Evolutionary conservation across 1,139 yeast genomes (phyloP), one percentile per base, ranked within the genome.

Genomic region (Pichia sp.): DNA sequence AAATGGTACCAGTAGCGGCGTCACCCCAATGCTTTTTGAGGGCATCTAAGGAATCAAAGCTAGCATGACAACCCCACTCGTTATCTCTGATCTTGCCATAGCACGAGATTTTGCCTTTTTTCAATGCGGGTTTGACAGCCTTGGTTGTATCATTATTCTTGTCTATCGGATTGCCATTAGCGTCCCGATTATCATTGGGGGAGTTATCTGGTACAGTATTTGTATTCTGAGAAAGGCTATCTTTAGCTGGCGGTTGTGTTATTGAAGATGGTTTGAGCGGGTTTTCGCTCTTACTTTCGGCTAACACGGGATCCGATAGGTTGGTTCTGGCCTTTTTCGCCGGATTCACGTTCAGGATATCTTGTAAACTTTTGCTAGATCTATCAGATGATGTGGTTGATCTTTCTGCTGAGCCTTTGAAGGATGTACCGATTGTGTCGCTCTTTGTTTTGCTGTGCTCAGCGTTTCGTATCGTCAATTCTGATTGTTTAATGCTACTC

Each of bases 11-110:
- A 7, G 19, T n/a, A 36, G 16, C 38, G 4, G 40, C 19, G 6
- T 47, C 19, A n/a, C 34, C n/a, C 55, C 55, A 53, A 16, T 53
- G 55, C 11, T 36, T 19, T 16, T 53, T 53, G n/a, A 53, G 26
- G 2, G 16, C 42, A 5, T 45, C 45, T 50, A 50, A 50, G 6
- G 36, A 30, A 5, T 19, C 15, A 19, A 53, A 53, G n/a, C 7
- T 30, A 5, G 11, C 6, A 6, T 41, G 16, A 19, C 55, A 53
- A 5, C 55, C 55, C 55, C 55, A 53, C 8, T 7, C 13, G 4
- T 15, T 3, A 2, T 29, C 41, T 8, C 8, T 32, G 2, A 53
- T 43, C 2, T 32, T 42, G n/a, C 55, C 55, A 23, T 16, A 45
- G 34, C 55, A 52, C 5, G 41, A 11, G 6, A 52, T 32, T 36